Evolutionary conservation across 495 filamentous ascomycete genomes (phyloP), one percentile per base, ranked within the genome.

Genomic region (Filosporella fistucella): DNA sequence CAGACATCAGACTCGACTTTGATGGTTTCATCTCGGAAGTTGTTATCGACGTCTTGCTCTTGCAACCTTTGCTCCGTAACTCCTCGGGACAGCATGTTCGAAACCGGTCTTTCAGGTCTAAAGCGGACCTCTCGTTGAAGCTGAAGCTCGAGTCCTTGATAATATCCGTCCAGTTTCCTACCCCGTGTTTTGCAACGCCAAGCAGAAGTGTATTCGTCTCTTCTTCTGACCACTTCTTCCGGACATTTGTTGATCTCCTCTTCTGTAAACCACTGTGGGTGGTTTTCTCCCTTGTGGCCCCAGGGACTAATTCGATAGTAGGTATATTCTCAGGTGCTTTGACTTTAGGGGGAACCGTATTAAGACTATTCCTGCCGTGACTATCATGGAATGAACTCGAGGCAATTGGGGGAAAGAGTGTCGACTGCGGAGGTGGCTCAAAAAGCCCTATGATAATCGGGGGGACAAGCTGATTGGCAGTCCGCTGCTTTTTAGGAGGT

Each of bases 81-180:
- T 78, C 76, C 16, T 64, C 65, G 0, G 88, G 88, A 58, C 84
- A 89, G 60, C 85, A 88, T 4, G 86, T 87, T 25, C 86, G 76
- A 55, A 89, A 90, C 18, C 85, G 77, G 63, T 96, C 89, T 68
- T 95, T 96, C 49, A 96, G 63, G 59, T 96, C 89, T 10, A 87
- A 81, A 14, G 85, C 80, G 24, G 80, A 84, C 32, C 89, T 75
- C 25, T 76, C 74, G 56, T 90, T 82, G 65, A 96, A 96, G 14
- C 68, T 70, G 55, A 87, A 85, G 21, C 82, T 80, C 1, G 80
- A 68, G 48, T 89, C 82, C 10, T 85, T 74, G n/a, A 93, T 63
- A 13, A 96, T 94, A 34, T 79, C 78, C 29, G 84, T 93, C 90
- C 90, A 96, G 59, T 81, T 88, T 16, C 89, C 89, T 43, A 94